phyloP scores from a whole-genome alignment of 805 yeast genomes.

The Starmerella floris region DNA sequence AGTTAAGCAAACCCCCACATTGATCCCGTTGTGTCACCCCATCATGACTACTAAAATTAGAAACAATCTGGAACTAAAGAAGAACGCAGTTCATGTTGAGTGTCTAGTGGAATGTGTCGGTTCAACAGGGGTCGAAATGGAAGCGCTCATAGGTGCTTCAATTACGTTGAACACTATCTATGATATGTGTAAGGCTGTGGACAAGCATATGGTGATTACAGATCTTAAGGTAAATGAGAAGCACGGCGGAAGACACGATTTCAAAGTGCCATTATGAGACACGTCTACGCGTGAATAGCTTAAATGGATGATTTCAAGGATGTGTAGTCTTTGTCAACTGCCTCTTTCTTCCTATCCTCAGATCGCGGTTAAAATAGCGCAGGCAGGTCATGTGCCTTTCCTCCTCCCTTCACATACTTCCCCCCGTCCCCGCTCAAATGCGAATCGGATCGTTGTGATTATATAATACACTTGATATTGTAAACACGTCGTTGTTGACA shows the following conservation, averaged over 20 bases:
- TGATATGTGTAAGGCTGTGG: slow-evolving; percentile 50
- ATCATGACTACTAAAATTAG: slow-evolving; percentile 32
- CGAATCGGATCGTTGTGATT: not conserved
- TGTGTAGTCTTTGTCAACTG: no score
- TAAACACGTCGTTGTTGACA: not conserved
- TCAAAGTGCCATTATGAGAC: slow-evolving; percentile 12
- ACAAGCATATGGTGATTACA: slow-evolving; percentile 33
- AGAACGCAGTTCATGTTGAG: slow-evolving; percentile 24
- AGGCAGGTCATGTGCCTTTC: no score
- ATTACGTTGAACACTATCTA: slow-evolving; percentile 37
- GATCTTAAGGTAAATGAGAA: slow-evolving; percentile 32
- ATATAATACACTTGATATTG: not conserved
- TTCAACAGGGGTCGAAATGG: slow-evolving; percentile 48
- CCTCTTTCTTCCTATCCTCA: no score
- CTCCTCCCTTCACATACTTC: no score
- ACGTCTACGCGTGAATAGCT: no score
- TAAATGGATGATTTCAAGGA: no score
- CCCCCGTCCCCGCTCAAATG: no score
- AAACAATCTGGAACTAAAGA: slow-evolving; percentile 26
- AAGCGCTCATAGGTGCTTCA: slow-evolving; percentile 38
- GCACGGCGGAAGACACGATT: slow-evolving; percentile 34
- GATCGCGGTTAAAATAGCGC: no score
- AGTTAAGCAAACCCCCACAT: slow-evolving; percentile 34
- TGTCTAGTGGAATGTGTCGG: slow-evolving; percentile 37
- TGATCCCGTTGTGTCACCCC: slow-evolving; percentile 43